These are phyloP conservation scores for Talaromyces adpressus DNA, from an alignment of 495 filamentous ascomycete genomes.

Conservation along the genomic window DNA sequence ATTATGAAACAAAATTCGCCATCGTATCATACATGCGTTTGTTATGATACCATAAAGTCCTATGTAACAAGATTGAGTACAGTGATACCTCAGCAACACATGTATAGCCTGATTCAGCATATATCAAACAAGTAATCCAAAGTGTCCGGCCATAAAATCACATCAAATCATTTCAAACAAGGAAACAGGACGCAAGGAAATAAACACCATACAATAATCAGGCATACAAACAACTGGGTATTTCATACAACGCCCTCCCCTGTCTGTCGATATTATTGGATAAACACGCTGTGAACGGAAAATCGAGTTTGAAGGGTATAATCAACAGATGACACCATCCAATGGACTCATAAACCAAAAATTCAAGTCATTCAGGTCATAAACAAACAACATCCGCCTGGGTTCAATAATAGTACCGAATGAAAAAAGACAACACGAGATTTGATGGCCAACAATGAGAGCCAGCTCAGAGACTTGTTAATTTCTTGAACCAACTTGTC, in stretches of 20 bases:
- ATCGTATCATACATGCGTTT: background rate
- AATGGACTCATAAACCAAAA: background rate
- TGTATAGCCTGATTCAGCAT: background rate
- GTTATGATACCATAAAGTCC: background rate
- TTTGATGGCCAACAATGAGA: too few species aligned
- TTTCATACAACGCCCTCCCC: background rate
- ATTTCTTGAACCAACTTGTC: conserved; percentile 42
- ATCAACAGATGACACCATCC: background rate
- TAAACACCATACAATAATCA: background rate
- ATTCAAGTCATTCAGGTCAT: background rate
- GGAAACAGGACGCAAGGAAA: background rate
- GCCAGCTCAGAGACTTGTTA: conserved; percentile 28
- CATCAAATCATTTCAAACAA: background rate
- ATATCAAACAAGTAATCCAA: background rate
- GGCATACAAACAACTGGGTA: background rate
- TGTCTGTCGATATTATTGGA: background rate
- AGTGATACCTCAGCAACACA: background rate
- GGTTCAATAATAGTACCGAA: background rate
- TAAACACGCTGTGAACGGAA: background rate
- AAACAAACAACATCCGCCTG: background rate
- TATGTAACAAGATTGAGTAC: conserved; percentile 4
- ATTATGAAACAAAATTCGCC: background rate
- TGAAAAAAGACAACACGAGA: too few species aligned
- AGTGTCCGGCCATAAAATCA: background rate
- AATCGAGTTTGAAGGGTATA: background rate